Conservation (phyloP, 345 rosid genomes). For the Arabis hirsuta region DNA sequence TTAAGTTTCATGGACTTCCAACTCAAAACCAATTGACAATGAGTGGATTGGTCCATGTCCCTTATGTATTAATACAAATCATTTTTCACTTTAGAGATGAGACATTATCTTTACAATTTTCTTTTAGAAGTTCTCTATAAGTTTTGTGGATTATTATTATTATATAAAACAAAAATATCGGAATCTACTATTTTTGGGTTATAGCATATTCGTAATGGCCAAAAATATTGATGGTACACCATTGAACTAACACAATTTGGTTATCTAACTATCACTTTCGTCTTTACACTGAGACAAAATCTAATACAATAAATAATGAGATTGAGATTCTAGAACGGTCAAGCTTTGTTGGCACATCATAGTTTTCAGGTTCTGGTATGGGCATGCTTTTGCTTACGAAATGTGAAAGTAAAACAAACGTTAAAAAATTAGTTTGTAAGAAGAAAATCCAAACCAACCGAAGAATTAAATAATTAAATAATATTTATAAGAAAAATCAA, state of each 20-base stretch:
- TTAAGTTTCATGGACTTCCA: too few relatives aligned
- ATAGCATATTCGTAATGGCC: conserved; percentile 30
- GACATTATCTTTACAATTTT: too few relatives aligned
- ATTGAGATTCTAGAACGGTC: conserved; percentile 14
- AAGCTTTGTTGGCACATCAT: conserved; percentile 30
- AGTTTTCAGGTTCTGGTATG: conserved; percentile 26
- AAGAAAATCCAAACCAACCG: conserved; percentile 21
- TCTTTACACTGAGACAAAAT: conserved; percentile 4
- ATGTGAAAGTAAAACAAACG: conserved; percentile 36
- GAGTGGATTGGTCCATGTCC: too few relatives aligned
- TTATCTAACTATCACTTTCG: conserved; percentile 41
- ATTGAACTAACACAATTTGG: conserved; percentile 32
- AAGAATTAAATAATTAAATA: conserved; percentile 11
- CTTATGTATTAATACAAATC: too few relatives aligned
- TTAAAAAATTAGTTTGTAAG: neutral
- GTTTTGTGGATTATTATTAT: neutral
- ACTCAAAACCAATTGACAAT: too few relatives aligned
- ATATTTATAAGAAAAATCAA: neutral
- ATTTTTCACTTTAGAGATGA: too few relatives aligned
- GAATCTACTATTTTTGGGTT: conserved; percentile 23
- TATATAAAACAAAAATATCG: neutral
- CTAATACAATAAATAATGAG: conserved; percentile 11
- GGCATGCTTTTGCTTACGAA: conserved; percentile 38
- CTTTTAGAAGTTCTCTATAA: neutral
- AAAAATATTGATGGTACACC: conserved; percentile 8